These are phyloP conservation scores for Zygnema cylindricum DNA, from an alignment of 139 green algal species.

Conservation along the genomic window DNA sequence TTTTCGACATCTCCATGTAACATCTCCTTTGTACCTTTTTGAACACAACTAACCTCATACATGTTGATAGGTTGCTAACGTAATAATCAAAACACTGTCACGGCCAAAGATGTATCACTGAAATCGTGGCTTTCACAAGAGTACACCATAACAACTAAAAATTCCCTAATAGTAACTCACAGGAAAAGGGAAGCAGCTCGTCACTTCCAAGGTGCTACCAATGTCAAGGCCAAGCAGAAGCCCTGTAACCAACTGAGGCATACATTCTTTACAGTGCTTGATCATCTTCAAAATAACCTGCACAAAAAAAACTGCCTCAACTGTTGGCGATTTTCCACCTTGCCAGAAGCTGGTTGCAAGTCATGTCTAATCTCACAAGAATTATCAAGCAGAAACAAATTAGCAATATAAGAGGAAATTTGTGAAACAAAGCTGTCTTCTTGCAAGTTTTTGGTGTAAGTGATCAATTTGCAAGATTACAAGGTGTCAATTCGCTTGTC, in stretches of 20 bases:
- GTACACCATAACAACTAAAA: background rate
- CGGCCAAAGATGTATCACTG: constrained; percentile 3
- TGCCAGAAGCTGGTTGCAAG: background rate
- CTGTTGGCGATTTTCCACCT: no score
- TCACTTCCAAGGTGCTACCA: constrained; percentile 93
- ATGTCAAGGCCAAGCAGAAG: constrained; percentile 97
- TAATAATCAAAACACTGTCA: background rate
- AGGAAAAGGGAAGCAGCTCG: constrained; percentile 96
- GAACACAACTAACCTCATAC: no score
- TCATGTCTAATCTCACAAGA: background rate
- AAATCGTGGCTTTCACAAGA: background rate
- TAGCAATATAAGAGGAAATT: background rate
- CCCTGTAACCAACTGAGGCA: constrained; percentile 86
- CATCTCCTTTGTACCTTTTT: no score
- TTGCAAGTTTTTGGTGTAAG: background rate
- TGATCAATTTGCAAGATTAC: background rate
- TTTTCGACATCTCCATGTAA: no score
- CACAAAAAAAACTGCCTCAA: background rate
- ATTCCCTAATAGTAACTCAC: constrained; percentile 42
- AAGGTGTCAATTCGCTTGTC: background rate
- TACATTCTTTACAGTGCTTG: constrained; percentile 88
- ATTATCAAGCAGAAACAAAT: background rate
- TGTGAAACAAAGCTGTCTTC: background rate
- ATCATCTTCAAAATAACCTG: constrained; percentile 86
- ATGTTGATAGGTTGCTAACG: no score